These are phyloP conservation scores for Pugionium cornutum DNA, from an alignment of 345 rosid species.

Conservation along the genomic window DNA sequence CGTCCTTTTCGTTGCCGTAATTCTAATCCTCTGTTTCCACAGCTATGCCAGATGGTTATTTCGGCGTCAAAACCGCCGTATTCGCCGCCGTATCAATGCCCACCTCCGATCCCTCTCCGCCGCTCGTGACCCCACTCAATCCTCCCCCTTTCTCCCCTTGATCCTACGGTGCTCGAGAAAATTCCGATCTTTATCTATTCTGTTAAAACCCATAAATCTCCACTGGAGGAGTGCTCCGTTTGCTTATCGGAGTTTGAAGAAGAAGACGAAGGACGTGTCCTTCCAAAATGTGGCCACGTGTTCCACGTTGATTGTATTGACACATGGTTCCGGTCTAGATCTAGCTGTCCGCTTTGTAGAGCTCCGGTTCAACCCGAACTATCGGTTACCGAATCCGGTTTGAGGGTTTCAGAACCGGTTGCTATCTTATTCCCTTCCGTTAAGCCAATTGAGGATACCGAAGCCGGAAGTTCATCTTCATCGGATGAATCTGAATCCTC, in stretches of 20 bases:
- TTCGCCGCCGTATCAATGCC: constrained; percentile 44
- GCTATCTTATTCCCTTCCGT: constrained; percentile 11
- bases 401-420: constrained; percentile 23
- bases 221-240: constrained; percentile 57
- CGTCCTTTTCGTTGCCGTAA: constrained; percentile 54
- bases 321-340: constrained; percentile 76
- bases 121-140: constrained; percentile 21
- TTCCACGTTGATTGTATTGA: constrained; percentile 49
- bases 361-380: constrained; percentile 51
- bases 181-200: constrained; percentile 58
- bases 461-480: constrained; percentile 40
- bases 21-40: constrained; percentile 59
- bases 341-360: constrained; percentile 88
- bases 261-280: constrained; percentile 63
- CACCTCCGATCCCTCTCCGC: constrained; percentile 42
- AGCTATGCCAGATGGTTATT: constrained; percentile 57
- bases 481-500: constrained; percentile 35
- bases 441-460: constrained; percentile 29
- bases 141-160: constrained; percentile 48
- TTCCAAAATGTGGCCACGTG: constrained; percentile 42
- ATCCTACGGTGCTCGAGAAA: constrained; percentile 47
- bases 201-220: constrained; percentile 30
- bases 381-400: constrained; percentile 9
- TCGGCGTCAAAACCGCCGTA: constrained; percentile 44
- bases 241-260: constrained; percentile 78